Evolutionary conservation across 352 stramenopile species (phyloP).

Genomic region (Pythium grandisporangium): DNA sequence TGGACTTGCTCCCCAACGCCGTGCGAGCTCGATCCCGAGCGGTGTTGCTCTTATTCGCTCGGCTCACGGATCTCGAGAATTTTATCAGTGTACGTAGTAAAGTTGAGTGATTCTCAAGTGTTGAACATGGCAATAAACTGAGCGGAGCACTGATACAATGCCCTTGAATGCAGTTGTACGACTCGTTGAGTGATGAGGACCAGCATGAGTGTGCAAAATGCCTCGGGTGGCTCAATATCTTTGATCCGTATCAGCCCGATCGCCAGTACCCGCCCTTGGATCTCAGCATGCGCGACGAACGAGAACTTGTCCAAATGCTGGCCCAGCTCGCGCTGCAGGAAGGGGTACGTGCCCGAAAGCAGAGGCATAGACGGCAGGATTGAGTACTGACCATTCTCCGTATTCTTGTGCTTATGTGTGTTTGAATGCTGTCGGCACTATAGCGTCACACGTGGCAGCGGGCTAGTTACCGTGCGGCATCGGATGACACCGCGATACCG

Average conservation of each 20-base stretch:
- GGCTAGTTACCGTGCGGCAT: conserved; percentile 6
- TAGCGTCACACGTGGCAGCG: conserved; percentile 12
- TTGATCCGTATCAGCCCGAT: conserved; percentile 72
- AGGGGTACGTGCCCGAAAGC: conserved; percentile 20
- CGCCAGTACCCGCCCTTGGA: conserved; percentile 61
- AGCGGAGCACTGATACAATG: too few relatives aligned
- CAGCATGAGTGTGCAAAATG: conserved; percentile 47
- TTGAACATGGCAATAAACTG: background rate
- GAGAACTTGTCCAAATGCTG: conserved; percentile 70
- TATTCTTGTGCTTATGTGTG: background rate
- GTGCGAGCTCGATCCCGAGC: conserved; percentile 38
- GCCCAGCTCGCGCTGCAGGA: conserved; percentile 63
- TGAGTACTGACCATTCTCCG: background rate
- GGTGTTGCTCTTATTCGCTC: conserved; percentile 46
- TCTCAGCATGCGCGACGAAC: conserved; percentile 61
- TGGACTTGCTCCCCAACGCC: conserved; percentile 32
- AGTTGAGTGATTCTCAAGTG: background rate
- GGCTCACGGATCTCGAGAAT: conserved; percentile 68
- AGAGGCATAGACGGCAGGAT: background rate
- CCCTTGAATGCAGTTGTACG: conserved; percentile 30
- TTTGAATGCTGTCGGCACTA: background rate
- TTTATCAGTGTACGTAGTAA: conserved; percentile 35
- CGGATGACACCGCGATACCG: background rate
- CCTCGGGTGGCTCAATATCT: conserved; percentile 80
- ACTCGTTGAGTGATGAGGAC: conserved; percentile 33